phyloP scores from a whole-genome alignment of 2,329 filamentous ascomycete genomes.

The Aschersonia sp. region DNA sequence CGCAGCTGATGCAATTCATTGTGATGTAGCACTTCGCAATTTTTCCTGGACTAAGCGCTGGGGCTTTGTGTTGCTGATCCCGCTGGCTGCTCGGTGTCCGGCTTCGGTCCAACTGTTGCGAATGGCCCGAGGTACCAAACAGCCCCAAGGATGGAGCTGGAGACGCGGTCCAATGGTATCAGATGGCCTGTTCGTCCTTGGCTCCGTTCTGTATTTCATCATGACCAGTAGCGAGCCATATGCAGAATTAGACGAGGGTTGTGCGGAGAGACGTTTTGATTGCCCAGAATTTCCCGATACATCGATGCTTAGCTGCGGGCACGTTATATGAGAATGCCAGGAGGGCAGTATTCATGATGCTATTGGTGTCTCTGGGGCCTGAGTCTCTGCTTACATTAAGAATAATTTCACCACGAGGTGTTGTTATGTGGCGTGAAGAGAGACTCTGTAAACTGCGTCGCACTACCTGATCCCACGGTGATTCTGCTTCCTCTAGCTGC shows the following conservation, averaged over 20 bases:
- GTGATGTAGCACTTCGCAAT: slow-evolving; percentile 23
- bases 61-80: slow-evolving; percentile 22
- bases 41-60: slow-evolving; percentile 19
- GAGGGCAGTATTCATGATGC: no score
- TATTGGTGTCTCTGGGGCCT: no score
- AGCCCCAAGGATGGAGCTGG: slow-evolving; percentile 10
- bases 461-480: no score
- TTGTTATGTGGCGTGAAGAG: no score
- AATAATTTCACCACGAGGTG: no score
- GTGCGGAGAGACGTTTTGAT: no score
- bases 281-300: no score
- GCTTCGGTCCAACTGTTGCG: slow-evolving; percentile 9
- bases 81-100: slow-evolving; percentile 15
- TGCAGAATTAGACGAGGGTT: not conserved
- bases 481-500: no score
- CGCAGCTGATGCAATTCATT: slow-evolving; percentile 18
- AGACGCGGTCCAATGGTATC: slow-evolving; percentile 10
- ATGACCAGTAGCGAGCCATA: slow-evolving; percentile 10
- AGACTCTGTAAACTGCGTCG: no score
- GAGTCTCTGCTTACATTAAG: no score
- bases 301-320: no score
- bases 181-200: slow-evolving; percentile 19
- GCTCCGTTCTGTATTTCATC: slow-evolving; percentile 19
- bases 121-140: slow-evolving; percentile 9
- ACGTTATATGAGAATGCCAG: no score